Base-by-base conservation (phyloP, 2,329 filamentous ascomycete species). In the Scleromitrula shiraiana region DNA sequence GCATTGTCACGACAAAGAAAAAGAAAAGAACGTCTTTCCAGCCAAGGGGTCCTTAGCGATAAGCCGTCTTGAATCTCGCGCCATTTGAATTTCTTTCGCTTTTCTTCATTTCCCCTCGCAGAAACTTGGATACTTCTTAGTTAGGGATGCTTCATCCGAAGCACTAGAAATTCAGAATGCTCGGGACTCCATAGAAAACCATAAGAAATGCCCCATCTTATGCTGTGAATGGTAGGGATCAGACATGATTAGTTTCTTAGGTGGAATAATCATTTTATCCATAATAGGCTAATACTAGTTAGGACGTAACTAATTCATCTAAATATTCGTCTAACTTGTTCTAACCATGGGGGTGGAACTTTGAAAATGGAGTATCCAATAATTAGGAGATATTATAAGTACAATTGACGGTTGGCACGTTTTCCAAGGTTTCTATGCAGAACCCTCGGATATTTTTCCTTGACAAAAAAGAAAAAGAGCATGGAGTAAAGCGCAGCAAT, bases 31-130 rank as follows among this genome's bases (percentile, higher is more conserved):
- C 27, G 10, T 17, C 12, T 20, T 32, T 23, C 35, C 22, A 10
- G n/a, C 40, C n/a, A n/a, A n/a, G n/a, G n/a, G n/a, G n/a, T 22
- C 24, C 43, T 46, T 46, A 26, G 43, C 43, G 36, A 46, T 46
- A 40, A 40, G 17, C 26, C 35, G 27, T 39, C 20, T 30, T 17
- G 22, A 44, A 20, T 27, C 43, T 40, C 32, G 22, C 42, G 20
- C 42, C n/a, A n/a, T n/a, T n/a, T n/a, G n/a, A n/a, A n/a, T n/a
- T n/a, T n/a, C n/a, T n/a, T n/a, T n/a, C n/a, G n/a, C n/a, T n/a
- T 38, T 29, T 33, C 26, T 20, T 41, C 29, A 8, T 20, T 24
- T 22, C 26, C 19, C 20, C 24, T 15, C 35, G 38, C 35, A 20
- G n/a, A n/a, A 40, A 17, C 23, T 46, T 9, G 20, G 10, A 32